Conservation (phyloP, 768 basidiomycete species). For the Tricholomella constricta region DNA sequence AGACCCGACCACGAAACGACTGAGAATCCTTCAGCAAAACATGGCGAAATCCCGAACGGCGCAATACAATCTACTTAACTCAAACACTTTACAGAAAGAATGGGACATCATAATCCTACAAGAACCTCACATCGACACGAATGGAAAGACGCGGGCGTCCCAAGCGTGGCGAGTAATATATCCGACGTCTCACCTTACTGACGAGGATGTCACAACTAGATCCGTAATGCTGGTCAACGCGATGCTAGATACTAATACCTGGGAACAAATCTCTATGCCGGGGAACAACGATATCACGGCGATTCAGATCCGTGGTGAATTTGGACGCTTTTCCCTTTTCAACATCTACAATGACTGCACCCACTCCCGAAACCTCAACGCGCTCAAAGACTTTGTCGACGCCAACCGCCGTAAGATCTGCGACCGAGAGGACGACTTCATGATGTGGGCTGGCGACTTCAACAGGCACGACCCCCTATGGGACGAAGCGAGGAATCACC, state of each 20-base stretch:
- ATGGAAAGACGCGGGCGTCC: background rate
- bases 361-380: slow-evolving; percentile 14
- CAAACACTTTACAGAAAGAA: background rate
- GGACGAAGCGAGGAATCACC: slow-evolving; percentile 31
- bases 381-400: slow-evolving; percentile 11
- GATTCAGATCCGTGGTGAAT: background rate
- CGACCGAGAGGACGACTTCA: background rate
- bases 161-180: background rate
- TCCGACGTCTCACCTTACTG: background rate
- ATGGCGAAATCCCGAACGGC: background rate
- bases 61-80: background rate
- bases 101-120: no score
- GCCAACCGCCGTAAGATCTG: background rate
- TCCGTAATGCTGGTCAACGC: no score
- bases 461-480: slow-evolving; percentile 42
- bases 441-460: slow-evolving; percentile 40
- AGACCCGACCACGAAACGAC: background rate
- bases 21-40: background rate
- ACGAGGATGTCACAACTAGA: background rate
- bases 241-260: no score
- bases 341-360: no score
- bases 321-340: background rate
- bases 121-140: background rate
- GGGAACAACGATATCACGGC: slow-evolving; percentile 3
- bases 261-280: background rate